Conservation (phyloP, 129 eudicot genomes). For the Escallonia herrerae region DNA sequence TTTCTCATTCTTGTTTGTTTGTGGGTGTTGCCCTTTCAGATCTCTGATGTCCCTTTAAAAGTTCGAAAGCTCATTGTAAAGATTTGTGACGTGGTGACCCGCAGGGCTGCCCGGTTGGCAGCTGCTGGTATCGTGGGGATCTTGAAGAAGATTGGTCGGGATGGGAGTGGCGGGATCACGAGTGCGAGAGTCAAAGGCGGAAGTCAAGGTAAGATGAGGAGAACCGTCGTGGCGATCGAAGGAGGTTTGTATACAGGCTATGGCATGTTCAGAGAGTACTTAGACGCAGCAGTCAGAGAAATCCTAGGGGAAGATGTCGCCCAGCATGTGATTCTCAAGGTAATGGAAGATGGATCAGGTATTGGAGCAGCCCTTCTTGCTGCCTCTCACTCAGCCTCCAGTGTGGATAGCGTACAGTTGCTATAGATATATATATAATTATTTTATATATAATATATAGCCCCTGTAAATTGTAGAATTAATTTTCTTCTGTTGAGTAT, state of each 20-base stretch:
- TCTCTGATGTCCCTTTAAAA: constrained; percentile 45
- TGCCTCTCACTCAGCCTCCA: constrained; percentile 54
- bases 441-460: constrained; percentile 19
- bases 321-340: constrained; percentile 54
- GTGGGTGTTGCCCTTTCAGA: constrained; percentile 25
- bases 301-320: constrained; percentile 80
- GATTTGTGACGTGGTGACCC: constrained; percentile 74
- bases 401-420: constrained; percentile 62
- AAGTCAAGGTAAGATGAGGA: constrained; percentile 39
- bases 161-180: constrained; percentile 70
- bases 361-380: constrained; percentile 90
- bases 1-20: too few species aligned
- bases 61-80: constrained; percentile 73
- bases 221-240: constrained; percentile 83
- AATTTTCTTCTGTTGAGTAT: constrained; percentile 29
- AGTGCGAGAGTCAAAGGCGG: constrained; percentile 47
- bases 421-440: constrained; percentile 31
- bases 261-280: constrained; percentile 59
- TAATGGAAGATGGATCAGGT: constrained; percentile 88
- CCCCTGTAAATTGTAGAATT: constrained; percentile 60
- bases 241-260: constrained; percentile 76
- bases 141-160: constrained; percentile 88
- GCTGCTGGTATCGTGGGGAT: constrained; percentile 94
- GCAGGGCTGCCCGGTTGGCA: constrained; percentile 80
- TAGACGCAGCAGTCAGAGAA: constrained; percentile 73